Base-by-base conservation (phyloP, 1,139 yeast genomes). In the Debaryomyces psychrophilus region DNA sequence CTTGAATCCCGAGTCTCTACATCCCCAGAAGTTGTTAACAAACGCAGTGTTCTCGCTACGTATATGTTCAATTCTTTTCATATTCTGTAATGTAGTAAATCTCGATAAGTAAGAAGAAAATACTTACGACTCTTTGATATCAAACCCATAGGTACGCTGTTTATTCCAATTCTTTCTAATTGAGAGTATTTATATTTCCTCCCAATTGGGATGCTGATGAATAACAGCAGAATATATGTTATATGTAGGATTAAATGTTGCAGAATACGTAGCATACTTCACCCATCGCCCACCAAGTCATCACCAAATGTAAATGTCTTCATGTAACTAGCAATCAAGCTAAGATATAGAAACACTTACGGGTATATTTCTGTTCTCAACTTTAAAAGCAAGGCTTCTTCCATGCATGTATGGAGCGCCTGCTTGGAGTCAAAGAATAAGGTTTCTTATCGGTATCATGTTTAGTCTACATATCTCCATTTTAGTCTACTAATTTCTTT, bases 21-120 rank as follows among this genome's bases (percentile, higher is more conserved):
- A 59, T 38, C 77, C 79, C 80, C 80, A 75, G 59, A 75, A 75
- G 54, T 64, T 69, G 55, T 71, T 74, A 45, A 75, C 78, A 50
- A 75, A 73, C 12, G 31, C 37, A 14, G 41, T 44, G 14, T 44
- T 43, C 15, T 42, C 38, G 8, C 31, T 35, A 5, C 41, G 27
- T 37, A 26, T 37, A 23, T 36, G 28, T 27, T 25, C 49, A 37
- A 28, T 35, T 41, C 47, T 36, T 22, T 34, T 33, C 48, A 45
- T 45, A 8, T n/a, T 22, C 22, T 23, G 12, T 15, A 15, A 9
- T 17, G 26, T 36, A 14, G 12, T 15, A 23, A 11, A 9, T n/a
- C 49, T 46, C 28, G 23, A 18, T 12, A 20, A 15, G 20, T 12
- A 15, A 12, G 27, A 40, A 22, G 27, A 22, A 22, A 11, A 11